phyloP scores from a whole-genome alignment of 768 basidiomycete species.

The Zangia roseola region DNA sequence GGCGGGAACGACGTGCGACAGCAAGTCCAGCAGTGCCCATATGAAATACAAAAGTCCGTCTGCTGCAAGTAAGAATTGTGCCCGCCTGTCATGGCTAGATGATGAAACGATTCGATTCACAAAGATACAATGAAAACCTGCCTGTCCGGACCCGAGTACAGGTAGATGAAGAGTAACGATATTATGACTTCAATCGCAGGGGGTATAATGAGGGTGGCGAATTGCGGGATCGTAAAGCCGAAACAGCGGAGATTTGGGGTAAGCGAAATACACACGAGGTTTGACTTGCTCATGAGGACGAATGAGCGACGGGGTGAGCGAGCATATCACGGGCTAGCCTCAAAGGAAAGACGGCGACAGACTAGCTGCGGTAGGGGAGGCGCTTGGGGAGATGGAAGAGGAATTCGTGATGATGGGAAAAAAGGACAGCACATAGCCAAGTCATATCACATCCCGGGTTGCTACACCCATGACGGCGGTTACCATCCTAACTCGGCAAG shows the following conservation, averaged over 20 bases:
- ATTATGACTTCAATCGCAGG: constrained; percentile 62
- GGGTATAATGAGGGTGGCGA: constrained; percentile 56
- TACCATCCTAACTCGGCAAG: constrained; percentile 12
- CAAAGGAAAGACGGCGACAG: constrained; percentile 41
- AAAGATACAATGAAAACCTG: constrained; percentile 30
- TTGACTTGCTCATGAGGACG: constrained; percentile 38
- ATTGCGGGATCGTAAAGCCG: constrained; percentile 47
- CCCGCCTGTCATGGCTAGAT: constrained; percentile 34
- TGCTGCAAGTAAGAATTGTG: constrained; percentile 55
- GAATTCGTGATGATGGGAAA: constrained; percentile 28
- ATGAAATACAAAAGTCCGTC: constrained; percentile 63
- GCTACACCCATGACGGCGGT: constrained; percentile 19
- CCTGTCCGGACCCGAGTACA: constrained; percentile 49
- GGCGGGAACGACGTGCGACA: constrained; percentile 55
- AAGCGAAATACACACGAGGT: constrained; percentile 64
- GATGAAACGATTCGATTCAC: constrained; percentile 3
- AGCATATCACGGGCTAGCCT: constrained; percentile 36
- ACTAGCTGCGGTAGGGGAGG: constrained; percentile 38
- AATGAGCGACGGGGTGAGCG: constrained; percentile 19
- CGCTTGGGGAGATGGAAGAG: not conserved
- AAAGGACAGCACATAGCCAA: constrained; percentile 10
- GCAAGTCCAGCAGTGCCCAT: constrained; percentile 58
- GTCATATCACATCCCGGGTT: constrained; percentile 7
- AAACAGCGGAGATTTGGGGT: constrained; percentile 72
- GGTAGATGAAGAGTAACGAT: constrained; percentile 49